Percentiles rank a stretch among this genome's conserved stretches.
These are phyloP conservation scores for Lipomyces oligophaga DNA, from an alignment of 805 yeast species.

Conservation along the genomic window DNA sequence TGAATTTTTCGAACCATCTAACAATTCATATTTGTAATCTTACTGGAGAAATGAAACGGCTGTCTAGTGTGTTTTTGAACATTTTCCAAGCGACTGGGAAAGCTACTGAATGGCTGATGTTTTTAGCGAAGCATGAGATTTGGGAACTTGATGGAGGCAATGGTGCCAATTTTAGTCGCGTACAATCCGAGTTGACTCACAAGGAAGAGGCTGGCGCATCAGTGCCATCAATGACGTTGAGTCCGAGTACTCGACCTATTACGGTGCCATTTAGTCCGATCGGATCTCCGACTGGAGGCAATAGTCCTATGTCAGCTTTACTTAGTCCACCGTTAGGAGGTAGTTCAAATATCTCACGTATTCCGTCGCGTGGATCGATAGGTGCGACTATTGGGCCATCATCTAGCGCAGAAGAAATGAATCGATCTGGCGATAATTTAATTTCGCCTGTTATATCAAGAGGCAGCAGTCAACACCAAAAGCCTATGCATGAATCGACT, in stretches of 20 bases:
- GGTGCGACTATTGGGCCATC: constrained; percentile 16
- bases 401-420: constrained; percentile 3
- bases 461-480: too few species aligned
- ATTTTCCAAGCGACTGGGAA: constrained; percentile 66
- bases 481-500: constrained; percentile 2
- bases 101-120: constrained; percentile 70
- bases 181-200: neutral
- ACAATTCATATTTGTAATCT: constrained; percentile 44
- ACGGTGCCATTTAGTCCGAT: neutral
- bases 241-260: neutral
- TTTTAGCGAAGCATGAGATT: constrained; percentile 66
- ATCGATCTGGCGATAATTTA: neutral
- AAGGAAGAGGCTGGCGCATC: neutral
- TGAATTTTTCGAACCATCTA: constrained; percentile 32
- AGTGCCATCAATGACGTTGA: constrained; percentile 1
- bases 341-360: constrained; percentile 2
- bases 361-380: constrained; percentile 6
- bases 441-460: neutral
- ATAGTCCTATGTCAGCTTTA: too few species aligned
- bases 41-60: constrained; percentile 32
- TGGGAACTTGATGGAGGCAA: constrained; percentile 27
- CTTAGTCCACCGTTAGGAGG: neutral
- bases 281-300: neutral
- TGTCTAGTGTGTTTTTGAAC: constrained; percentile 52
- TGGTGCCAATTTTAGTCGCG: neutral